phyloP scores from a whole-genome alignment of 306 rosid genomes.

The Prunus persica region DNA sequence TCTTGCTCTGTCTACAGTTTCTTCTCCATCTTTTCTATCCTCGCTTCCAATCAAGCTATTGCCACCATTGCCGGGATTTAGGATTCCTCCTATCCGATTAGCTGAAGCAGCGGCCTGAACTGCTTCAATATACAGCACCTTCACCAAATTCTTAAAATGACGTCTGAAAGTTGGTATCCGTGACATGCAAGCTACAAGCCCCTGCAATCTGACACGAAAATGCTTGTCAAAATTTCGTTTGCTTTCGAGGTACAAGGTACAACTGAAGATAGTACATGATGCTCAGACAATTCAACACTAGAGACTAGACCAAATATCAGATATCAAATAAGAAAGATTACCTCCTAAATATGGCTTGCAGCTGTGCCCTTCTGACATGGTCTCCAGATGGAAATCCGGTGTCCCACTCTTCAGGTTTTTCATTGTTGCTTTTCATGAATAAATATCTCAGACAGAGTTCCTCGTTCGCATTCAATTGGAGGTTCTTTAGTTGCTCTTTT shows the following conservation, averaged over 20 bases:
- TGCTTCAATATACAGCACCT: slow-evolving; percentile 64
- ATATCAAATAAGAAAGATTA: slow-evolving; percentile 2
- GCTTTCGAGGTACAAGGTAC: neutral
- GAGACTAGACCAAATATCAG: neutral
- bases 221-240: neutral
- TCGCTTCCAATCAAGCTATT: slow-evolving; percentile 14
- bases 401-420: slow-evolving; percentile 73
- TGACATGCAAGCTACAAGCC: slow-evolving; percentile 65
- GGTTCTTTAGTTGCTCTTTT: slow-evolving; percentile 68
- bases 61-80: slow-evolving; percentile 2
- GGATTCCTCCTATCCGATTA: slow-evolving; percentile 30
- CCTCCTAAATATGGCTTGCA: slow-evolving; percentile 83
- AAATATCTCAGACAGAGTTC: slow-evolving; percentile 57
- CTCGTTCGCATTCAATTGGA: slow-evolving; percentile 47
- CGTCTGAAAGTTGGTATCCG: slow-evolving; percentile 72
- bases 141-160: slow-evolving; percentile 51
- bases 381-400: slow-evolving; percentile 54
- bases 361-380: slow-evolving; percentile 63
- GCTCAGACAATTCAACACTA: neutral
- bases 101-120: slow-evolving; percentile 45
- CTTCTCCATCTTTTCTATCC: slow-evolving; percentile 9
- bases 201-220: slow-evolving; percentile 53
- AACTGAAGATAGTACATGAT: neutral
- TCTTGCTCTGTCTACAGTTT: slow-evolving; percentile 10
- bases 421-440: slow-evolving; percentile 56